These are phyloP conservation scores for Chenopodium suecicum DNA, from an alignment of 148 eudicot genomes.

Conservation along the genomic window DNA sequence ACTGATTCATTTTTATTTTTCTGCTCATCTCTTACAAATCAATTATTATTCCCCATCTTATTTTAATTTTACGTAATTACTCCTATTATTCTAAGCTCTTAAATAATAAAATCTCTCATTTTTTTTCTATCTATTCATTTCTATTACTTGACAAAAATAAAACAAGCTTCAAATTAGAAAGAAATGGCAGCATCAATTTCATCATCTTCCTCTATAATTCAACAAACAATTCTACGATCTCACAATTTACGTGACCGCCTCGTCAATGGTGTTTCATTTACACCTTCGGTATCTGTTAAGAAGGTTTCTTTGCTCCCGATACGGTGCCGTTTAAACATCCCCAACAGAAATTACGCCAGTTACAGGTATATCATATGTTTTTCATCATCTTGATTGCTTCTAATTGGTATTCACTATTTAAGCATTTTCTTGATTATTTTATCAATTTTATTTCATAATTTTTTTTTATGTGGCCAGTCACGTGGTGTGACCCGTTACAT, in stretches of 20 bases:
- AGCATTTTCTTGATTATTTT: background rate
- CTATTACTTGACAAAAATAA: background rate
- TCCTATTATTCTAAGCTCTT: background rate
- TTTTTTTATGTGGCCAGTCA: no score
- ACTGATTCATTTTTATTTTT: conserved; percentile 11
- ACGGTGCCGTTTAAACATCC: conserved; percentile 31
- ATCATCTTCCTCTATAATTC: background rate
- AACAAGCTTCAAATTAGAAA: background rate
- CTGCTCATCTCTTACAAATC: background rate
- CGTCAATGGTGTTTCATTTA: background rate
- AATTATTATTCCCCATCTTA: no score
- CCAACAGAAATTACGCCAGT: background rate
- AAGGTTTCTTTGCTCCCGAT: conserved; percentile 8
- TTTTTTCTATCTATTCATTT: background rate
- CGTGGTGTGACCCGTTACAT: no score
- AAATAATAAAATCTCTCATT: background rate
- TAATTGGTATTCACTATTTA: no score
- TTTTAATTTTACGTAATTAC: no score
- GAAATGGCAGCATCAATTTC: conserved; percentile 18
- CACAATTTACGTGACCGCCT: background rate
- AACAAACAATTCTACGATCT: background rate
- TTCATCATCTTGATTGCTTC: no score
- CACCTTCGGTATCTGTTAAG: background rate
- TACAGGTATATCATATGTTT: conserved; percentile 6
- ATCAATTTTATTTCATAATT: no score